Percentiles rank a stretch among this genome's conserved stretches.
Conservation (phyloP, 2,329 filamentous ascomycete genomes). For the Cryphonectria japonica region DNA sequence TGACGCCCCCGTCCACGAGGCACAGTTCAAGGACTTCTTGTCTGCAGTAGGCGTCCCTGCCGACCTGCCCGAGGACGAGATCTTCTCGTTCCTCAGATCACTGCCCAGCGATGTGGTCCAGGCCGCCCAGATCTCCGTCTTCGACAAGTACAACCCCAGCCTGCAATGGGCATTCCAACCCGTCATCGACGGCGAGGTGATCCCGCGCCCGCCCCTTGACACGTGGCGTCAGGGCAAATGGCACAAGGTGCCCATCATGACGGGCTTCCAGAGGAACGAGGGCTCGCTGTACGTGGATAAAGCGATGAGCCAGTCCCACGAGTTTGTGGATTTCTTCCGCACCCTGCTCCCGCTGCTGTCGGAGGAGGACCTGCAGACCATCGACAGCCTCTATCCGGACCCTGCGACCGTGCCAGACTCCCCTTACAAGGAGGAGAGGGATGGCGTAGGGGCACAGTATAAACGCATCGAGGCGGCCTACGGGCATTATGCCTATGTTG, state of each 20-base stretch:
- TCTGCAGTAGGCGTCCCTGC: constrained; percentile 50
- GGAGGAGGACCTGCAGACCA: constrained; percentile 39
- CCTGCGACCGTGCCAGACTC: constrained; percentile 39
- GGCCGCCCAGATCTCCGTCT: constrained; percentile 41
- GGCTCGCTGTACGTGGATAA: constrained; percentile 48
- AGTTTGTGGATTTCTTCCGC: constrained; percentile 45
- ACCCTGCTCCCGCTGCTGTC: constrained; percentile 44
- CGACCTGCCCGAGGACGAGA: constrained; percentile 45
- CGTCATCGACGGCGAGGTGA: constrained; percentile 46
- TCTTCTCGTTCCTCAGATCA: constrained; percentile 51
- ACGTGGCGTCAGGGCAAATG: constrained; percentile 35
- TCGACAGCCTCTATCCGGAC: constrained; percentile 47
- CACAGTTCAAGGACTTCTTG: constrained; percentile 52
- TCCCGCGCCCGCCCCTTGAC: constrained; percentile 35
- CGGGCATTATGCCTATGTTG: constrained; percentile 57
- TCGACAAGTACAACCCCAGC: constrained; percentile 40
- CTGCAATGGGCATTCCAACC: constrained; percentile 58
- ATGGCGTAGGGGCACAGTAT: constrained; percentile 53
- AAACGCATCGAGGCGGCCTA: constrained; percentile 59
- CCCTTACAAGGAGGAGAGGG: constrained; percentile 44
- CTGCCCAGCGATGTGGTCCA: constrained; percentile 38
- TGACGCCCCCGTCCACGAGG: constrained; percentile 53
- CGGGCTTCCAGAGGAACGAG: constrained; percentile 49
- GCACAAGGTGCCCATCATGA: constrained; percentile 45
- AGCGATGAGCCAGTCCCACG: constrained; percentile 37